Base-by-base conservation (phyloP, 208 protist species). In the Acanthamoeba divionensis region DNA sequence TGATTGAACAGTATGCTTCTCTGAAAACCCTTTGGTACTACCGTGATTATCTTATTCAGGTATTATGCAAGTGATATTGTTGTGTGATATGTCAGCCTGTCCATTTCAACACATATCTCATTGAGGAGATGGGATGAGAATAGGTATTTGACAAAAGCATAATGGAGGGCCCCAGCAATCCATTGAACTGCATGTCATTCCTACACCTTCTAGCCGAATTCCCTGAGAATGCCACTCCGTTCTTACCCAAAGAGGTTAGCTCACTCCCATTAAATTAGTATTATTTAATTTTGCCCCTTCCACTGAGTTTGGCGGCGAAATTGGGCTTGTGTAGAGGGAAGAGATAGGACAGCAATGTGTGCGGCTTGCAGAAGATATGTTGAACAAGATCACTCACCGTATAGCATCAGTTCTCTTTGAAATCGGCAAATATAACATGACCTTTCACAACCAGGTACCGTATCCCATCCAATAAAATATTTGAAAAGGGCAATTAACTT, bases 121-220 rank as follows among this genome's bases (percentile, higher is more conserved):
- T n/a, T n/a, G n/a, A n/a, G n/a, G n/a, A n/a, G n/a, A n/a, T n/a
- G n/a, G n/a, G n/a, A n/a, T n/a, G n/a, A n/a, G n/a, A n/a, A n/a
- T n/a, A n/a, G n/a, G n/a, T 62, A 9, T 83, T 83, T 60, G 73
- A 83, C 73, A 83, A 83, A 52, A 48, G 31, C n/a, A 83, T 83
- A 45, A 83, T 83, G 33, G 73, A 83, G 26, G 73, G 73, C 26
- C 73, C 73, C 6, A 36, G 26, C 73, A 83, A 83, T 36, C 73
- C 73, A 8, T 33, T 83, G 33, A 62, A 83, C 31, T 83, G 73
- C 50, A 83, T 83, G 73, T 45, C 47, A 6, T 83, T 83, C 73
- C 73, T 83, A 15, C 73, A 62, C 41, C 50, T 83, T 33, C 31
- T 83, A 2, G 63, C 47, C 41, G 47, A 83, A 52, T 83, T 83